These are phyloP conservation scores for Cylindrotheca fusiformis DNA, from an alignment of 108 stramenopile species.

Conservation along the genomic window DNA sequence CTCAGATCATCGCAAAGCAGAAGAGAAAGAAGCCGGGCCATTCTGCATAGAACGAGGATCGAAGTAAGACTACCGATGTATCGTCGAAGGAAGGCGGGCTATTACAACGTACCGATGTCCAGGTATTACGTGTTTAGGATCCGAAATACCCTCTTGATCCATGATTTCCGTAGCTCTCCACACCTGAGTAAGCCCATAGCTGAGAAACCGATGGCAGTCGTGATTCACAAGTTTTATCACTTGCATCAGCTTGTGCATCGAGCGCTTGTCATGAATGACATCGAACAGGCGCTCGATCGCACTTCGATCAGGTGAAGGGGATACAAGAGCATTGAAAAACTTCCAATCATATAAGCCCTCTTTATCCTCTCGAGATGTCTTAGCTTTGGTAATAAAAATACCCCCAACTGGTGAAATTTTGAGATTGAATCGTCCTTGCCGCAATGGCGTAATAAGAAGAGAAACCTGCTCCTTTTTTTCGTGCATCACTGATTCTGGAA, in stretches of 20 bases:
- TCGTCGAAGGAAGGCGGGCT: no score
- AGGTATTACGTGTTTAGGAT: slow-evolving; percentile 80
- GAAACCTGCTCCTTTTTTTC: slow-evolving; percentile 79
- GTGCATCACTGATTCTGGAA: slow-evolving; percentile 62
- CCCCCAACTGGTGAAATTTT: slow-evolving; percentile 86
- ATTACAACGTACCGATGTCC: slow-evolving; percentile 36
- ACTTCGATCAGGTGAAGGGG: slow-evolving; percentile 62
- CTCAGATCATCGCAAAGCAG: slow-evolving; percentile 68
- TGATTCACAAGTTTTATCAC: slow-evolving; percentile 72
- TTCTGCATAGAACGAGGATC: slow-evolving; percentile 7
- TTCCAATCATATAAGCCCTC: slow-evolving; percentile 84
- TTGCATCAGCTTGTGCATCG: slow-evolving; percentile 76
- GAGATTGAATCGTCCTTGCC: slow-evolving; percentile 82
- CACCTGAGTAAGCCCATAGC: slow-evolving; percentile 58
- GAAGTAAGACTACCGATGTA: no score
- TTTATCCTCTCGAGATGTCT: slow-evolving; percentile 77
- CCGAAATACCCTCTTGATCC: slow-evolving; percentile 74
- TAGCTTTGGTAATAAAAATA: slow-evolving; percentile 73
- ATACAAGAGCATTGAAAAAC: slow-evolving; percentile 89
- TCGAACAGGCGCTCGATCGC: slow-evolving; percentile 65
- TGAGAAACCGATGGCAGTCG: slow-evolving; percentile 56
- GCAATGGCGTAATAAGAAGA: slow-evolving; percentile 67
- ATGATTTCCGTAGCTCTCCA: slow-evolving; percentile 88
- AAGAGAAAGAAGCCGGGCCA: slow-evolving; percentile 74
- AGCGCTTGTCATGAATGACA: slow-evolving; percentile 80